Evolutionary conservation across 169 alveolate species (phyloP), one percentile per base, ranked within the genome.

Genomic region (Plasmodium gaboni): DNA sequence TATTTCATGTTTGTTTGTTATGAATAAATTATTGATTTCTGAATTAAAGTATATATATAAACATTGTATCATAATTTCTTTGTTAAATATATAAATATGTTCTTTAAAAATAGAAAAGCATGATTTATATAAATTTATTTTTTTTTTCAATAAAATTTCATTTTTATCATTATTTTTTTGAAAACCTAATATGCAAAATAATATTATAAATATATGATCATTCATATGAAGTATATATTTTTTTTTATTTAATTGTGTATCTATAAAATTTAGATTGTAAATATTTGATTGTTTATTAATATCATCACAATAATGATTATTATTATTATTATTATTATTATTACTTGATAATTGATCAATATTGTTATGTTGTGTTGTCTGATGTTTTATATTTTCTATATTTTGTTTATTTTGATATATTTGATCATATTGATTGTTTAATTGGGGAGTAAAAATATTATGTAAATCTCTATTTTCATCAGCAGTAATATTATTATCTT

Each of bases 1-100:
- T 26, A 32, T 9, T 1, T 6, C 10, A 22, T 48, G 64, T 61
- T 64, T 59, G n/a, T 61, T 19, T 53, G 60, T 1, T 24, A 32
- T 32, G 5, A 83, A 63, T 42, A 68, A 50, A 44, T 83, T 68
- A 26, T 86, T 86, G 17, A 86, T 60, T 60, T 53, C 70, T 15
- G 78, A 60, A 60, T 59, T 60, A 12, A 69, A 86, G 22, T 86
- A 86, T 22, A 86, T 71, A 28, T 86, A 86, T 32, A 86, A 60
- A 38, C 92, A 86, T 19, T 86, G 76, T 10, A 71, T 71, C 1
- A 55, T 59, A 15, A 86, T 70, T 71, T 86, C 92, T 70, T 69
- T 86, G 55, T 86, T 86, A 28, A 70, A 22, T 12, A 86, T 22
- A 73, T 86, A 86, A 70, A 71, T 61, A 71, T 86, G 61, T 60